These are phyloP conservation scores for Ulota crispa DNA, from an alignment of 225 moss, liverwort and hornwort species.

Conservation along the genomic window DNA sequence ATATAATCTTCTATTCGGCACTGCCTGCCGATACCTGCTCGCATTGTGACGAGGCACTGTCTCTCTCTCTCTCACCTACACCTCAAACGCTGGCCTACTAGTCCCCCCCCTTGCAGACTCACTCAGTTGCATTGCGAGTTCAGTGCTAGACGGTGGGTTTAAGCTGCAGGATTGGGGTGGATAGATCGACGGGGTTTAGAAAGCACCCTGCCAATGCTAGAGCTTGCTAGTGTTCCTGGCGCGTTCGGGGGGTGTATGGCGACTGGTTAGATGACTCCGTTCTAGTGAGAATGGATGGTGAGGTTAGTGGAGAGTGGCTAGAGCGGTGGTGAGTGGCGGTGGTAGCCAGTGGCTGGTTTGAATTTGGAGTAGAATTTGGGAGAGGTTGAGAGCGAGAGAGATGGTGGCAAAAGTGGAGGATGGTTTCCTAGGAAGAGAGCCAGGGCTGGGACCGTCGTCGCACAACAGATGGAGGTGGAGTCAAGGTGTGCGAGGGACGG, in stretches of 20 bases:
- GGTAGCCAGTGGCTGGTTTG: not conserved
- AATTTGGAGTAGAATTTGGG: not conserved
- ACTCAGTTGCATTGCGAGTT: not conserved
- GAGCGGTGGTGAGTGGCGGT: slow-evolving; percentile 24
- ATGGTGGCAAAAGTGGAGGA: slow-evolving; percentile 59
- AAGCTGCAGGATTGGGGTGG: not conserved
- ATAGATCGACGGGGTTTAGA: slow-evolving; percentile 14
- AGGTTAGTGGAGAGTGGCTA: slow-evolving; percentile 40
- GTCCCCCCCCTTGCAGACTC: not conserved
- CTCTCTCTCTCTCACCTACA: not conserved
- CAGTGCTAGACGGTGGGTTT: slow-evolving; percentile 2
- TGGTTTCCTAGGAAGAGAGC: slow-evolving; percentile 44
- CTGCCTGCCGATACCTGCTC: slow-evolving; percentile 55
- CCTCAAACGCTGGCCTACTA: not conserved
- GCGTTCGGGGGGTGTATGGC: slow-evolving; percentile 37
- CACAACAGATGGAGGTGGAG: slow-evolving; percentile 43
- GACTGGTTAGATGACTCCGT: slow-evolving; percentile 17
- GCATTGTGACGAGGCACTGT: slow-evolving; percentile 16
- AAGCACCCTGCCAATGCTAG: slow-evolving; percentile 27
- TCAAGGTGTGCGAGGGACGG: slow-evolving; percentile 17
- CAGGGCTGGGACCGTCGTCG: slow-evolving; percentile 25
- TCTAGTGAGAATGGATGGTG: slow-evolving; percentile 26
- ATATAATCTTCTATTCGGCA: slow-evolving; percentile 34
- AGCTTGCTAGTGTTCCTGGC: slow-evolving; percentile 19
- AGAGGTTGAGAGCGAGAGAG: slow-evolving; percentile 15